Evolutionary conservation across 2,329 filamentous ascomycete genomes (phyloP), one percentile per base, ranked within the genome.

Genomic region (Calonectria pseudoturangicola): DNA sequence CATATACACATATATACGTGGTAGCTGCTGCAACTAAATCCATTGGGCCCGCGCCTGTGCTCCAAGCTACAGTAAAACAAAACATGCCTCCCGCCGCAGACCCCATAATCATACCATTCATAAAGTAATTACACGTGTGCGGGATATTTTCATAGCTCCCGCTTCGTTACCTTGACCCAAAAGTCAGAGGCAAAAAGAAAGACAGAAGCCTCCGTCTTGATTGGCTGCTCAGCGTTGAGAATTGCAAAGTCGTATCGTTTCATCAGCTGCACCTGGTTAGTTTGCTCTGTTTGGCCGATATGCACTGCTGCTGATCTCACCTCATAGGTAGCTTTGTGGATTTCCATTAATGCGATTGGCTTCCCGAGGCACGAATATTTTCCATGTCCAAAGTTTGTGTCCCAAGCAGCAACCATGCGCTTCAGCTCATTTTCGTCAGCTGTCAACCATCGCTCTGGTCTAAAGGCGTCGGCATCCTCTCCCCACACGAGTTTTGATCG

Each of bases 391-490:
- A 89, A 89, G 15, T 86, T 80, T 2, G 85, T 81, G 36, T 88
- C 87, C 21, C 85, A 68, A 0, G 83, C 85, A 0, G 79, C 77
- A 7, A 80, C 76, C 82, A 87, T 87, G 1, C 73, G 76, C 21
- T 71, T 80, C 13, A 84, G 71, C 39, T 83, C 78, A 0, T 81
- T 81, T 1, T 74, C 75, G 0, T 80, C 77, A 0, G 80, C 82
- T 28, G 85, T 83, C 7, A 91, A 75, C 90, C 89, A 92, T 48
- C 90, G 79, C 80, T 91, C 89, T 0, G 90, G 89, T 10, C 89
- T 81, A 70, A 85, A 92, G 12, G 83, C 80, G 27, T 90, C 87
- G 0, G 88, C 87, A 56, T 91, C 89, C 0, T 81, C 72, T 1
- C 89, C 89, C 79, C 89, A 92, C 0, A 87, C 82, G 0, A 79